phyloP scores from a whole-genome alignment of 768 basidiomycete genomes.

The Thelephora ganbajun region DNA sequence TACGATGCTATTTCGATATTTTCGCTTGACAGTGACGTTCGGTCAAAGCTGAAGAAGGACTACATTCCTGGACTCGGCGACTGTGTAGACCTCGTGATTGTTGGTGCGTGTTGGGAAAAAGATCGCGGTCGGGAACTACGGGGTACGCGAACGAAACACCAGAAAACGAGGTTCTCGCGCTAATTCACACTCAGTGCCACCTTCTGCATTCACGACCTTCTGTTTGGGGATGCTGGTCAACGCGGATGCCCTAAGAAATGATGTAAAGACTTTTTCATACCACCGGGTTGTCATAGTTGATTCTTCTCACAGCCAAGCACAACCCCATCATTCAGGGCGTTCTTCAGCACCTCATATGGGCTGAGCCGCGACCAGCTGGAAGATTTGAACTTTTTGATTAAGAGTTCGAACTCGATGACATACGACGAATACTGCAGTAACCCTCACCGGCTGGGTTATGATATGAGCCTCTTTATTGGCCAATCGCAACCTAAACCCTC shows the following conservation, averaged over 20 bases:
- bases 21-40: not conserved
- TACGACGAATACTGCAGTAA: slow-evolving; percentile 16
- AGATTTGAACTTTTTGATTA: slow-evolving; percentile 54
- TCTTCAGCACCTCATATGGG: slow-evolving; percentile 73
- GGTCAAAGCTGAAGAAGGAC: slow-evolving; percentile 54
- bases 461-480: slow-evolving; percentile 32
- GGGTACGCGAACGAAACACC: slow-evolving; percentile 27
- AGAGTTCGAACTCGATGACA: slow-evolving; percentile 24
- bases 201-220: slow-evolving; percentile 65
- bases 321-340: slow-evolving; percentile 52
- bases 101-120: slow-evolving; percentile 74
- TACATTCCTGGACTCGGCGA: slow-evolving; percentile 69
- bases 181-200: slow-evolving; percentile 34
- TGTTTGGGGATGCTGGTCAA: slow-evolving; percentile 61
- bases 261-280: slow-evolving; percentile 20
- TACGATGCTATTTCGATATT: too few relatives aligned
- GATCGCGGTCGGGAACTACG: slow-evolving; percentile 62
- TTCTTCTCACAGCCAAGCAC: slow-evolving; percentile 20
- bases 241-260: slow-evolving; percentile 20
- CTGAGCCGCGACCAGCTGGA: slow-evolving; percentile 53
- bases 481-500: slow-evolving; percentile 30
- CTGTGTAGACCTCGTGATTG: slow-evolving; percentile 59
- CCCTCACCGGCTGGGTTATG: slow-evolving; percentile 31
- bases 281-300: not conserved
- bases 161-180: not conserved